Conservation (phyloP, 345 rosid species). For the Brassica cretica region DNA sequence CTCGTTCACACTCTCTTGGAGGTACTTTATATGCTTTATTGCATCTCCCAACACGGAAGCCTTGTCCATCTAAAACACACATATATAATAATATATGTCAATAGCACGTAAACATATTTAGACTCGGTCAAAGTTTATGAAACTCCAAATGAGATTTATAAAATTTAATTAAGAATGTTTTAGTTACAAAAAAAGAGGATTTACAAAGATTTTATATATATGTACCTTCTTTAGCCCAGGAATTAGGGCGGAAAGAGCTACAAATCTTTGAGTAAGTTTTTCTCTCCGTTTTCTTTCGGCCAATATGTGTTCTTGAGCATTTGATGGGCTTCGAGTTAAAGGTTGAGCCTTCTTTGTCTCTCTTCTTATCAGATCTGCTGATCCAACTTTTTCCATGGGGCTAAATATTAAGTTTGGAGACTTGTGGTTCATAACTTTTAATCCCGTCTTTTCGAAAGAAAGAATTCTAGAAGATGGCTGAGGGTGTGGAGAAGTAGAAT, state of each 20-base stretch:
- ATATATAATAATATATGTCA: not conserved
- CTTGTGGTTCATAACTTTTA: not conserved
- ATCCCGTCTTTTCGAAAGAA: slow-evolving; percentile 26
- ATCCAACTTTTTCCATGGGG: slow-evolving; percentile 15
- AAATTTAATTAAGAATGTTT: not conserved
- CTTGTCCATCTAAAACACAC: slow-evolving; percentile 71
- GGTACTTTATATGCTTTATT: slow-evolving; percentile 74
- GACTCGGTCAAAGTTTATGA: not conserved
- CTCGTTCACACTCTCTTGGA: slow-evolving; percentile 66
- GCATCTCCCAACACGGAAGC: slow-evolving; percentile 91
- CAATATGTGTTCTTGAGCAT: slow-evolving; percentile 38
- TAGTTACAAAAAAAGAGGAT: too few relatives aligned
- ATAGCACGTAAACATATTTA: not conserved
- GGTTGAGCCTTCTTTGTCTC: slow-evolving; percentile 24
- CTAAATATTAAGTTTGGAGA: slow-evolving; percentile 17
- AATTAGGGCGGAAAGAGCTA: slow-evolving; percentile 39
- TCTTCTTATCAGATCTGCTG: not conserved
- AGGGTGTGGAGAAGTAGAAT: not conserved
- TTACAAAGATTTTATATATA: not conserved
- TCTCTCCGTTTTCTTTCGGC: slow-evolving; percentile 39
- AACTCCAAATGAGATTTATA: not conserved
- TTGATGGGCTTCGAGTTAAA: slow-evolving; percentile 10
- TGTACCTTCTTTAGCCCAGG: slow-evolving; percentile 41
- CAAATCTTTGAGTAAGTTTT: slow-evolving; percentile 39
- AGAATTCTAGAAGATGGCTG: slow-evolving; percentile 24